These are phyloP conservation scores for Penicillium bovifimosum DNA, from an alignment of 495 filamentous ascomycete genomes.

Conservation along the genomic window DNA sequence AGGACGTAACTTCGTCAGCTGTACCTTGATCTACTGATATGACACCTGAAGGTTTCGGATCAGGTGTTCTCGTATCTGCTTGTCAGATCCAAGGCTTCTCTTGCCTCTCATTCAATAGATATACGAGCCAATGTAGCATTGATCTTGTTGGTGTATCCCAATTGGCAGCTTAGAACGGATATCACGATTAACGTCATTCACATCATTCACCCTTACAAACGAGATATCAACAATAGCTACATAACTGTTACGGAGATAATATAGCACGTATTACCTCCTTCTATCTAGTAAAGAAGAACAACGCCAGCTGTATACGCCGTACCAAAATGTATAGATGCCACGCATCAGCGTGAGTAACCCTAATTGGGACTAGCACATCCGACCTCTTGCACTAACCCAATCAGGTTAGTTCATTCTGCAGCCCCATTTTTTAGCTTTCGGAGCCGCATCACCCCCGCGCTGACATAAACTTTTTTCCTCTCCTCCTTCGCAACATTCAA, in stretches of 20 bases:
- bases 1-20: not conserved
- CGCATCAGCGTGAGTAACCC: conserved; percentile 11
- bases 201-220: not conserved
- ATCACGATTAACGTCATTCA: not conserved
- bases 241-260: too few relatives aligned
- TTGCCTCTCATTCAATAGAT: not conserved
- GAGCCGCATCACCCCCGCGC: conserved; percentile 38
- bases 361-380: conserved; percentile 22
- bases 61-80: not conserved
- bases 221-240: too few relatives aligned
- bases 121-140: not conserved
- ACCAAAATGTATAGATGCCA: not conserved
- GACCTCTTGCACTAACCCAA: conserved; percentile 7
- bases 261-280: too few relatives aligned
- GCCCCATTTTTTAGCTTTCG: conserved; percentile 34
- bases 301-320: not conserved
- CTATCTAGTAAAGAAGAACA: not conserved
- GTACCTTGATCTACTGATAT: not conserved
- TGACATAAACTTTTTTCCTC: conserved; percentile 26
- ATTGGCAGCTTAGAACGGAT: not conserved
- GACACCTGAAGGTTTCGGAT: not conserved
- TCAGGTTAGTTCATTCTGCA: conserved; percentile 16
- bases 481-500: conserved; percentile 5
- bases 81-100: not conserved
- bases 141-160: not conserved